Percentiles rank a stretch among this genome's conserved stretches.
These are phyloP conservation scores for Coemansia sp. DNA, from an alignment of 192 early-diverging fungal genomes.

Conservation along the genomic window DNA sequence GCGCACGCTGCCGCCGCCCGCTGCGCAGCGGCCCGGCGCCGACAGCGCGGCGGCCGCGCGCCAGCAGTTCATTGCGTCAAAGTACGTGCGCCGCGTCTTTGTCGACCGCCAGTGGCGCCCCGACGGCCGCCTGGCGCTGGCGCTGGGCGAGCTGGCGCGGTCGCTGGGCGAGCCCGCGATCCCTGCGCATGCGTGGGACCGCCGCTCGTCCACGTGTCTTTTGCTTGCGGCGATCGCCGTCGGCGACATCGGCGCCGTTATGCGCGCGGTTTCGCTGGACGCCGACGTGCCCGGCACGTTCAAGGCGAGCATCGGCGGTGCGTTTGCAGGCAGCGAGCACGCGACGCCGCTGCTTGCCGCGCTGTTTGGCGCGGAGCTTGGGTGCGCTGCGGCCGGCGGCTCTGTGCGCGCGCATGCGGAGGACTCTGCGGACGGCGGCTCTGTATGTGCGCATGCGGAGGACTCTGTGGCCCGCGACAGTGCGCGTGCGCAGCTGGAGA, in stretches of 20 bases:
- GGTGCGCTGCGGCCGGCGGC: neutral
- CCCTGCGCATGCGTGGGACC: slow-evolving; percentile 1
- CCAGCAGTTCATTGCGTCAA: slow-evolving; percentile 65
- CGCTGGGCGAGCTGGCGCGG: neutral
- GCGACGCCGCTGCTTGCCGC: slow-evolving; percentile 24
- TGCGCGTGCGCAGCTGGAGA: slow-evolving; percentile 16
- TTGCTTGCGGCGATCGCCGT: slow-evolving; percentile 35
- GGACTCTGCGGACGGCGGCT: too few species aligned
- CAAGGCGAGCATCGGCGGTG: neutral
- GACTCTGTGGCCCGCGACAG: too few species aligned
- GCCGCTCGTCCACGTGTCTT: slow-evolving; percentile 15
- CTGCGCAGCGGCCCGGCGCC: slow-evolving; percentile 20
- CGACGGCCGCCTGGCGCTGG: slow-evolving; percentile 15
- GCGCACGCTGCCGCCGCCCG: neutral
- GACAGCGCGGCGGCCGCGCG: slow-evolving; percentile 53
- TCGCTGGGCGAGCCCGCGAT: neutral
- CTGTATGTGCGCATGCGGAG: too few species aligned
- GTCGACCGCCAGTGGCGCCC: slow-evolving; percentile 38
- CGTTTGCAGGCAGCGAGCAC: neutral
- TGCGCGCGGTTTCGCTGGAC: slow-evolving; percentile 69
- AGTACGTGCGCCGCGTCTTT: slow-evolving; percentile 60
- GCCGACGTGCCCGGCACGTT: slow-evolving; percentile 58
- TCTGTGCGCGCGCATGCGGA: too few species aligned
- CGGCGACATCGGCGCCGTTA: slow-evolving; percentile 53
- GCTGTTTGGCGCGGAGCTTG: slow-evolving; percentile 21